Base-by-base conservation (phyloP, 2,329 filamentous ascomycete genomes). In the Arthrobotrys sinensis region DNA sequence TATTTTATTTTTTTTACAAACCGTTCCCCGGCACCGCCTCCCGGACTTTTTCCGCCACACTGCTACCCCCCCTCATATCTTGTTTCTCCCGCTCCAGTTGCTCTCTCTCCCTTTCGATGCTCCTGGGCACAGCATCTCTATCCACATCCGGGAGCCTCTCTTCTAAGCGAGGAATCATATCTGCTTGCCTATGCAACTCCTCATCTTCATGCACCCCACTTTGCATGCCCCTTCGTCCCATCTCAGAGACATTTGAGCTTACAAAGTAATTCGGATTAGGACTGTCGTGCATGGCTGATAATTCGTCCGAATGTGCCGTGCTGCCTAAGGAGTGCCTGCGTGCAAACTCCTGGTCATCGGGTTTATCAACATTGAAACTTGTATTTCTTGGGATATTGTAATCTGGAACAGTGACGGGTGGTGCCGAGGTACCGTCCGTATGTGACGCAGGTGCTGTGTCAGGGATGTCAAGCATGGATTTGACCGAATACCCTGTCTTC, bases 231-330 rank as follows among this genome's bases (percentile, higher is more conserved):
- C 21, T 57, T 32, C 40, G 24, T 28, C 57, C 68, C 45, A 21
- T 16, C n/a, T 4, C 48, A 14, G 16, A 19, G 34, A 38, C 50
- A 43, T 60, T 53, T 14, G 66, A 71, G 45, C 73, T 77, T 4
- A 77, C 66, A 55, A 77, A 77, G 52, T 77, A 77, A 21, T 77
- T 77, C 12, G 73, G 73, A 46, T 77, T 77, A 10, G 73, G 73
- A 48, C 73, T 77, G 40, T 63, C 66, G 21, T 66, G 55, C 14
- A 45, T 45, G 60, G 57, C 66, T 34, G 73, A 71, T 1, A 71
- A 21, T 11, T 55, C 66, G 5, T 77, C 73, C 24, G 73, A 77
- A 24, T 67, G 66, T 14, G 50, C 52, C 2, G 66, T 71, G 34
- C 73, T 77, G 0, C 60, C 66, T 0, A 76, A 43, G 1, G 73